Evolutionary conservation across 495 filamentous ascomycete species (phyloP).

Genomic region (Xanthoparmelia taractica): DNA sequence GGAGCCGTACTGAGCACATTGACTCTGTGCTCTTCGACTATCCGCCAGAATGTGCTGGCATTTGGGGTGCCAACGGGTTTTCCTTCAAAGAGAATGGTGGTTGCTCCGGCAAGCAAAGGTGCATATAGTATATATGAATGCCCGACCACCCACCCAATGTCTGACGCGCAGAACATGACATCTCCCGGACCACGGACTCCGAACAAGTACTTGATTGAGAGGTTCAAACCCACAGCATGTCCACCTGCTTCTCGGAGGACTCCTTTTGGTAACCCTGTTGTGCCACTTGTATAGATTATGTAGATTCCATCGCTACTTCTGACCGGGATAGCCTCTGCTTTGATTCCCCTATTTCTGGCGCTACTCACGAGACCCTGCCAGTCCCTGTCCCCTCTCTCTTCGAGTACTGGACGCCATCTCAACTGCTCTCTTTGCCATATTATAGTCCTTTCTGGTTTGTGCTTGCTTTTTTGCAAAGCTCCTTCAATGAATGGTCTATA

Average conservation of each 20-base stretch:
- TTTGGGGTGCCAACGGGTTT: slow-evolving; percentile 88
- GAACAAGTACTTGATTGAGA: slow-evolving; percentile 73
- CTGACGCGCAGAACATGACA: slow-evolving; percentile 76
- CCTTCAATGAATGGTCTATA: slow-evolving; percentile 68
- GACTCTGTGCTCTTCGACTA: slow-evolving; percentile 76
- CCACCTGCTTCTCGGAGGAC: slow-evolving; percentile 78
- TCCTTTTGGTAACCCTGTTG: slow-evolving; percentile 83
- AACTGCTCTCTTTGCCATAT: slow-evolving; percentile 75
- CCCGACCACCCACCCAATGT: slow-evolving; percentile 80
- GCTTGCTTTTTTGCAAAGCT: slow-evolving; percentile 49
- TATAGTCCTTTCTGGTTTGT: slow-evolving; percentile 59
- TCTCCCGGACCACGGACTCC: slow-evolving; percentile 71
- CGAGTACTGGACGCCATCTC: slow-evolving; percentile 59
- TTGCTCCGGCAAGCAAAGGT: slow-evolving; percentile 73
- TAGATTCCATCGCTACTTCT: slow-evolving; percentile 71
- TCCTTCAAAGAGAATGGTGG: slow-evolving; percentile 84
- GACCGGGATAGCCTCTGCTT: slow-evolving; percentile 65
- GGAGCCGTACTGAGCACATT: slow-evolving; percentile 81
- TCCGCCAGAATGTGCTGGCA: slow-evolving; percentile 79
- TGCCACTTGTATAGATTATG: slow-evolving; percentile 84
- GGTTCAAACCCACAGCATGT: slow-evolving; percentile 76
- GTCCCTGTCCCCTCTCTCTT: slow-evolving; percentile 58
- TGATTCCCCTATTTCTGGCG: slow-evolving; percentile 54
- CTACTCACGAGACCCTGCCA: slow-evolving; percentile 72
- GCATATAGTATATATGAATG: slow-evolving; percentile 83